Percentiles rank a stretch among this genome's conserved stretches.
These are phyloP conservation scores for Pythium dissotocum DNA, from an alignment of 352 stramenopile genomes.

Conservation along the genomic window DNA sequence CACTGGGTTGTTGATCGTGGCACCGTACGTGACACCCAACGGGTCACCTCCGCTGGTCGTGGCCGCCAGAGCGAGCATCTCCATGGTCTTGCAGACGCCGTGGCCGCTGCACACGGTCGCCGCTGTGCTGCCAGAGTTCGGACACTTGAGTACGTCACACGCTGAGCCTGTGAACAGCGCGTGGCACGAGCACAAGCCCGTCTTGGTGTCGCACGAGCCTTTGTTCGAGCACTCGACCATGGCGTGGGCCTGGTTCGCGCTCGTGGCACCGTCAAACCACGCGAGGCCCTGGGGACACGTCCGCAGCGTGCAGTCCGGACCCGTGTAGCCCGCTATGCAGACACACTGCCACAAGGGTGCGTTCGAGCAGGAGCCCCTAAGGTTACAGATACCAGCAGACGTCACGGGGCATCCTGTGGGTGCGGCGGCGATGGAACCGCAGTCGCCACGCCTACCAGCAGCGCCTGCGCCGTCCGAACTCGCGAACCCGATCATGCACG, in stretches of 20 bases:
- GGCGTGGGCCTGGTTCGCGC: constrained; percentile 50
- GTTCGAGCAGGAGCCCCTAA: constrained; percentile 45
- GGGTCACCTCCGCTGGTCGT: constrained; percentile 41
- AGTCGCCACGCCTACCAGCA: constrained; percentile 45
- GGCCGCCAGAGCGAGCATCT: constrained; percentile 51
- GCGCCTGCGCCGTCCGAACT: constrained; percentile 54
- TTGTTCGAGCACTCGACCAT: constrained; percentile 52
- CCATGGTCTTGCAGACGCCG: constrained; percentile 77
- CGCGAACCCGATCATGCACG: constrained; percentile 59
- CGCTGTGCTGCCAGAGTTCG: constrained; percentile 19
- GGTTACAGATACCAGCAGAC: constrained; percentile 40
- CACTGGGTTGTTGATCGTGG: constrained; percentile 48
- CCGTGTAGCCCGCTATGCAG: constrained; percentile 61
- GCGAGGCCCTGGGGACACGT: constrained; percentile 53
- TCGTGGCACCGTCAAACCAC: constrained; percentile 71
- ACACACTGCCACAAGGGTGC: constrained; percentile 51
- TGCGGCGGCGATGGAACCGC: constrained; percentile 30
- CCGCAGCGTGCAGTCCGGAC: constrained; percentile 55
- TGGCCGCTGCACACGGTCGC: constrained; percentile 57
- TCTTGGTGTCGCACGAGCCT: constrained; percentile 51
- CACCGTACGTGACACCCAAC: constrained; percentile 60
- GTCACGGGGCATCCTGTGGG: constrained; percentile 41
- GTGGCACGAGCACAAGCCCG: constrained; percentile 62
- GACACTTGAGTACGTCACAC: constrained; percentile 68
- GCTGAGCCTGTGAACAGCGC: constrained; percentile 75